These are phyloP conservation scores for Oryza australiensis DNA, from an alignment of 176 grass and related monocot species.

Conservation along the genomic window DNA sequence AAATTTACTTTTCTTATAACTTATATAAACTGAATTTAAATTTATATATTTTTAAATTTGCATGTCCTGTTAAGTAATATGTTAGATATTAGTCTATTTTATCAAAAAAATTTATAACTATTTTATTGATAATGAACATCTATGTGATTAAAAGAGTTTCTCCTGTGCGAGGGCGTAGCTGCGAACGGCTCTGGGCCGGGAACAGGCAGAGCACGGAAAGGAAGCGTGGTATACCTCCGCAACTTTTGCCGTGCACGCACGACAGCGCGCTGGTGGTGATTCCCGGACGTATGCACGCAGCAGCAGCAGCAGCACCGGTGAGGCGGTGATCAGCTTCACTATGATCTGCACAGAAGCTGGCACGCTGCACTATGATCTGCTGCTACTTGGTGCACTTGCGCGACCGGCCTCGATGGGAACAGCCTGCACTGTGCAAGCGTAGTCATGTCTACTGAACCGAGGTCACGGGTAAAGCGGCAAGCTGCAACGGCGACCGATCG, in stretches of 20 bases:
- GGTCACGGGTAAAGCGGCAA: neutral
- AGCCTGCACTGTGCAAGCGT: neutral
- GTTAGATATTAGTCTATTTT: no score
- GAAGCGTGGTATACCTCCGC: neutral
- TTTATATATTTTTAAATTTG: no score
- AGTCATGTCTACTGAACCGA: neutral
- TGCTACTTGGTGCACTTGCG: neutral
- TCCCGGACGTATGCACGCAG: neutral
- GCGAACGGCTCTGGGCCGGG: neutral
- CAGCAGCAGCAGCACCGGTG: neutral
- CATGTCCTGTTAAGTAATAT: no score
- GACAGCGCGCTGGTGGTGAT: neutral
- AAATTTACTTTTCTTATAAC: no score
- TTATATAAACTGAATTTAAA: no score
- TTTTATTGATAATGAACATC: no score
- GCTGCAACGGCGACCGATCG: neutral
- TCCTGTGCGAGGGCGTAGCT: no score
- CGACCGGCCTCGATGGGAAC: neutral
- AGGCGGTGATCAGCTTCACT: neutral
- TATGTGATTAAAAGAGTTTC: no score
- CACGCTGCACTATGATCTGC: neutral
- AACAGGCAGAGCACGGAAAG: neutral
- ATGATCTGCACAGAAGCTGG: neutral
- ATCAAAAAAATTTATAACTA: no score
- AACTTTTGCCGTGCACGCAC: no score